Evolutionary conservation across 129 eudicot species (phyloP).

Genomic region (Flaveria ramosissima): DNA sequence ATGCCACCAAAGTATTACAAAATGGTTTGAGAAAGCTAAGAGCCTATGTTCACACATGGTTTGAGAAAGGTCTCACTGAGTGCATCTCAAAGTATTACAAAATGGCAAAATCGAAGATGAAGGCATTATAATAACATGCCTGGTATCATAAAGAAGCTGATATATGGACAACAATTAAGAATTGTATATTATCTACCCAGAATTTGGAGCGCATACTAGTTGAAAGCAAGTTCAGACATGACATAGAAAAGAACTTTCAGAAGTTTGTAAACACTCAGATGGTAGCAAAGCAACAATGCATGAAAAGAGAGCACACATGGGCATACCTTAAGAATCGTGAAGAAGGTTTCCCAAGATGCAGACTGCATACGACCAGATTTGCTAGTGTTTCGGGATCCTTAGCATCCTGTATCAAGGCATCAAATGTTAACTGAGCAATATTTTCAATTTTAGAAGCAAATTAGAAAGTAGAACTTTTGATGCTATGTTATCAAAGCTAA

Average conservation of each 20-base stretch:
- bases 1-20: no score
- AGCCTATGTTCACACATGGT: no score
- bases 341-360: conserved; percentile 83
- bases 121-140: neutral
- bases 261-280: neutral
- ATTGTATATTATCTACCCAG: conserved; percentile 4
- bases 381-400: conserved; percentile 95
- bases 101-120: neutral
- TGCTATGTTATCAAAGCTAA: neutral
- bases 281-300: neutral
- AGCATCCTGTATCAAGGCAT: conserved; percentile 63
- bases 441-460: neutral
- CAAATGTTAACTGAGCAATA: neutral
- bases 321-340: conserved; percentile 78
- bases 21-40: no score
- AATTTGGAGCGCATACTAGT: conserved; percentile 4
- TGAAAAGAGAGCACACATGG: neutral
- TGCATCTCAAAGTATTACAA: neutral
- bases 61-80: no score
- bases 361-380: conserved; percentile 85
- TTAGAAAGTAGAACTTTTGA: neutral
- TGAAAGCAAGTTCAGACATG: neutral
- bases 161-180: neutral
- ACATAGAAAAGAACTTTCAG: neutral
- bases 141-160: neutral